Evolutionary conservation across 2,329 filamentous ascomycete species (phyloP), one percentile per base, ranked within the genome.

Genomic region (Pseudogymnoascus sp.): DNA sequence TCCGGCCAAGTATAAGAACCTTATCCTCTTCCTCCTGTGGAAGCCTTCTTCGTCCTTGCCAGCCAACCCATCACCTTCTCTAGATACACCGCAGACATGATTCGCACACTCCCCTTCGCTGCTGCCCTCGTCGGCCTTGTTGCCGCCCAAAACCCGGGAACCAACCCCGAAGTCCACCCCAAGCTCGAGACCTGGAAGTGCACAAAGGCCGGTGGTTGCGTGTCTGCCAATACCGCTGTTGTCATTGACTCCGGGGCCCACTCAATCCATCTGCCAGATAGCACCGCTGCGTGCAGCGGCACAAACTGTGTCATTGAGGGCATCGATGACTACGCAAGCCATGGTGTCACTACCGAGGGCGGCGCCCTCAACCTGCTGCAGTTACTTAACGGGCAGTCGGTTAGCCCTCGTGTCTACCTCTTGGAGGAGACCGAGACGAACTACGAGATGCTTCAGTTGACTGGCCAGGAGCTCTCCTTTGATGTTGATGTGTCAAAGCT

Each of bases 271-370:
- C 76, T 79, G 61, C 70, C 76, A 36, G n/a, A 56, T 34, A 78
- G 82, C 65, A 63, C 69, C 14, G 77, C 75, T 1, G 77, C 77
- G 0, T 84, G 82, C 67, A 80, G 81, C 0, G 78, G 80, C 3
- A 68, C 77, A 67, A 84, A 84, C 72, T 85, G 83, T 69, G 74
- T 82, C 63, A 77, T 84, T 46, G 77, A 84, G 40, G 81, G 79
- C 7, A 77, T 82, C 46, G 69, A 69, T 5, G 74, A 84, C 71
- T 85, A 85, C 69, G 68, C 72, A 1, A 72, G 73, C 59, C 72
- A 75, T 40, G 78, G 78, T 18, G 75, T 81, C 14, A 72, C 68
- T 3, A 75, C 77, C 1, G 67, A 68, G 2, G 77, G 75, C 5
- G 71, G 70, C n/a, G 69, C 69, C 6, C 40, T 81, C 38, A 70